phyloP scores from a whole-genome alignment of 305 asterid genomes.

The Plantago lanceolata region DNA sequence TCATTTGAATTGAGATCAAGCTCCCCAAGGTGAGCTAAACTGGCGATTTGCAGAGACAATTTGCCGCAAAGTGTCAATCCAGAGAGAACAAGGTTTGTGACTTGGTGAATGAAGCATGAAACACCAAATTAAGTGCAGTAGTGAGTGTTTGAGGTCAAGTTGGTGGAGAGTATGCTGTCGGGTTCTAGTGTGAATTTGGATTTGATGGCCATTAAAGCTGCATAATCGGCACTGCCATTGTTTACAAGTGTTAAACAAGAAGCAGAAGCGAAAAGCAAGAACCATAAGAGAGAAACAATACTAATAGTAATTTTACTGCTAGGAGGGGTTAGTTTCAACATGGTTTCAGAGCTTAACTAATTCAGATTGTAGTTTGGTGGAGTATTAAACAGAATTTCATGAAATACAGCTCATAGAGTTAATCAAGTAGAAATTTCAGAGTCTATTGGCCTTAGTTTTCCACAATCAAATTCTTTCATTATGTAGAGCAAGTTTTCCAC shows the following conservation, averaged over 20 bases:
- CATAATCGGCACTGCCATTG: slow-evolving; percentile 24
- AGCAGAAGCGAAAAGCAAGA: slow-evolving; percentile 12
- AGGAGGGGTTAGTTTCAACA: background rate
- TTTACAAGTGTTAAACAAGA: background rate
- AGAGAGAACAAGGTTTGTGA: slow-evolving; percentile 28
- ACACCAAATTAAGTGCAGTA: slow-evolving; percentile 38
- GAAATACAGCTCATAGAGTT: too few relatives aligned
- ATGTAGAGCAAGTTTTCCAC: too few relatives aligned
- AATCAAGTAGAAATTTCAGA: too few relatives aligned
- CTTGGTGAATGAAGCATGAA: slow-evolving; percentile 27
- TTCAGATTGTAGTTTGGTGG: too few relatives aligned
- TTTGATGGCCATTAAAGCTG: slow-evolving; percentile 33
- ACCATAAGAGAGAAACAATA: background rate
- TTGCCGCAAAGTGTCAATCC: slow-evolving; percentile 30
- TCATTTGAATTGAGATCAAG: slow-evolving; percentile 34
- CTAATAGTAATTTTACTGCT: background rate
- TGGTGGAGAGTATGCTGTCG: slow-evolving; percentile 22
- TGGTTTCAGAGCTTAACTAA: too few relatives aligned
- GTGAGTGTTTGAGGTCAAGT: slow-evolving; percentile 35
- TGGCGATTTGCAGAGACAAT: slow-evolving; percentile 23
- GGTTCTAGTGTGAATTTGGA: slow-evolving; percentile 20
- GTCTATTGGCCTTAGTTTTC: too few relatives aligned
- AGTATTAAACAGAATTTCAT: too few relatives aligned
- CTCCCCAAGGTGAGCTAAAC: slow-evolving; percentile 28
- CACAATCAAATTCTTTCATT: too few relatives aligned